These are phyloP conservation scores for Cornus controversa DNA, from an alignment of 148 eudicot species.

Conservation along the genomic window DNA sequence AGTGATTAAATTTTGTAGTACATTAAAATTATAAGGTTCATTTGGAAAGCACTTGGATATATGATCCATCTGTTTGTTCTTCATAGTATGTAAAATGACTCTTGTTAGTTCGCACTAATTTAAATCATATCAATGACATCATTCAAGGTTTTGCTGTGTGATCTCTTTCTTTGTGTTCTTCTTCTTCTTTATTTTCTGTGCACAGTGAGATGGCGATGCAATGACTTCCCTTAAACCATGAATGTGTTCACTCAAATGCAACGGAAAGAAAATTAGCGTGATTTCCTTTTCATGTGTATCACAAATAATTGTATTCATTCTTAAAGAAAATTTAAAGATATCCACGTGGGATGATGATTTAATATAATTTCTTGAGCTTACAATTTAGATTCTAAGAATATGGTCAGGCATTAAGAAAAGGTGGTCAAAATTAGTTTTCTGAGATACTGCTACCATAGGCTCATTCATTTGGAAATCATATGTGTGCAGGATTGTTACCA, in stretches of 20 bases:
- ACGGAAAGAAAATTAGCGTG: too few relatives aligned
- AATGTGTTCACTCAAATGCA: too few relatives aligned
- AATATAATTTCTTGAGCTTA: neutral
- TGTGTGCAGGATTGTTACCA: slow-evolving; percentile 23
- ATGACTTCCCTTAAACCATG: too few relatives aligned
- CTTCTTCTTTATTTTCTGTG: too few relatives aligned
- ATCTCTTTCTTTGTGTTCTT: too few relatives aligned
- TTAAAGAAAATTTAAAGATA: neutral
- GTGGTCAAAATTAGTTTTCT: neutral
- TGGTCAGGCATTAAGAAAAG: neutral
- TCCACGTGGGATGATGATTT: neutral
- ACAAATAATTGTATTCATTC: too few relatives aligned
- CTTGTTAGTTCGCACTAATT: too few relatives aligned
- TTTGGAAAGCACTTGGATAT: neutral
- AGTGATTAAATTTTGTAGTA: neutral
- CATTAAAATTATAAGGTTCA: neutral
- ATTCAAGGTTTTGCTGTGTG: too few relatives aligned
- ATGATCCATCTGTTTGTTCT: neutral
- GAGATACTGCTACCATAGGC: neutral
- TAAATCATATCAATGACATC: too few relatives aligned
- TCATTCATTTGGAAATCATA: neutral
- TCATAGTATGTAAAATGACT: neutral
- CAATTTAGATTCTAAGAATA: neutral
- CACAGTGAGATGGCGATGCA: too few relatives aligned
- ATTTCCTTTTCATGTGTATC: too few relatives aligned